These are phyloP conservation scores for Sordariomycetes sp. DNA, from an alignment of 2,329 filamentous ascomycete species.

Conservation along the genomic window DNA sequence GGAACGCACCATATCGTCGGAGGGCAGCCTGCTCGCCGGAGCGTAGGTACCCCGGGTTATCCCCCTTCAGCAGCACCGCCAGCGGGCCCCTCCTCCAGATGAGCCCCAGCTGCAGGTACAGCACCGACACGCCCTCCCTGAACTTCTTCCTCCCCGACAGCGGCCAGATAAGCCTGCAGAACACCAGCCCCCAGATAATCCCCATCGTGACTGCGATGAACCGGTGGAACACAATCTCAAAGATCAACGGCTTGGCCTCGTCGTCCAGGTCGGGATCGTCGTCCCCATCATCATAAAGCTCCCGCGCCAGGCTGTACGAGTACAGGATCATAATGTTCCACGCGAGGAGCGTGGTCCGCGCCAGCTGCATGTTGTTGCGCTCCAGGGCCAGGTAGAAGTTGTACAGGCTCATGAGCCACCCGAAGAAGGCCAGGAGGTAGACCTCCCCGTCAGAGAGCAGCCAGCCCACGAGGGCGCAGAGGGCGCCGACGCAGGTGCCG, in stretches of 20 bases:
- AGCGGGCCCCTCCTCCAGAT: slow-evolving; percentile 94
- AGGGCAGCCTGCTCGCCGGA: slow-evolving; percentile 81
- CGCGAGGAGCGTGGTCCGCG: slow-evolving; percentile 85
- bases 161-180: slow-evolving; percentile 86
- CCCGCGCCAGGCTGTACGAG: slow-evolving; percentile 77
- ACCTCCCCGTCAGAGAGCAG: slow-evolving; percentile 63
- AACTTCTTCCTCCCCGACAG: slow-evolving; percentile 83
- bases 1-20: slow-evolving; percentile 57
- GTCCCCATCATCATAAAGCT: slow-evolving; percentile 68
- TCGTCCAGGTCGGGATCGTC: slow-evolving; percentile 91
- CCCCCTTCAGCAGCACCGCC: slow-evolving; percentile 55
- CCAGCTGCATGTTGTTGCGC: slow-evolving; percentile 75
- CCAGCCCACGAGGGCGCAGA: slow-evolving; percentile 70
- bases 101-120: slow-evolving; percentile 89
- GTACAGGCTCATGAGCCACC: slow-evolving; percentile 69
- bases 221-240: slow-evolving; percentile 79
- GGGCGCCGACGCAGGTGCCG: slow-evolving; percentile 74
- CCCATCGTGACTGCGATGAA: slow-evolving; percentile 78
- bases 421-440: slow-evolving; percentile 65
- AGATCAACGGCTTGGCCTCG: slow-evolving; percentile 71
- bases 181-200: slow-evolving; percentile 82
- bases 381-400: slow-evolving; percentile 88
- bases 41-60: slow-evolving; percentile 64
- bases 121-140: slow-evolving; percentile 76
- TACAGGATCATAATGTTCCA: slow-evolving; percentile 95